phyloP scores from a whole-genome alignment of 805 yeast genomes.

The Hanseniaspora valbyensis region DNA sequence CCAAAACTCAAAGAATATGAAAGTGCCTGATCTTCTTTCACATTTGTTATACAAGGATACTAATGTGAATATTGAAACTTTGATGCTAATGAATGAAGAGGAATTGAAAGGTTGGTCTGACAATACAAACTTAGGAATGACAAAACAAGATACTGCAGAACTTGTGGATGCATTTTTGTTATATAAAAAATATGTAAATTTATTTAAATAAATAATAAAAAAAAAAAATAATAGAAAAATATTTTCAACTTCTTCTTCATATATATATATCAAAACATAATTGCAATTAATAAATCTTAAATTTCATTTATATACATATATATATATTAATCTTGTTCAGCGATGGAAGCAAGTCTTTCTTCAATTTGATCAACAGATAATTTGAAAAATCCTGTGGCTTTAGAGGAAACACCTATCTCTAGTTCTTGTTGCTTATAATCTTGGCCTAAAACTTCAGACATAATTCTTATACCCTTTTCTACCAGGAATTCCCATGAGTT shows the following conservation, averaged over 20 bases:
- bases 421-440: slow-evolving; percentile 90
- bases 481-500: slow-evolving; percentile 67
- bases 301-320: neutral
- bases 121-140: neutral
- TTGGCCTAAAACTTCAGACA: slow-evolving; percentile 78
- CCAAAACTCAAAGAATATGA: neutral
- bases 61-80: neutral
- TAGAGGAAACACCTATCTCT: slow-evolving; percentile 81
- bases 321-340: slow-evolving; percentile 88
- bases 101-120: slow-evolving; percentile 4
- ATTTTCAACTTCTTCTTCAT: no score
- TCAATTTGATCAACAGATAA: slow-evolving; percentile 82
- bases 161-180: slow-evolving; percentile 7
- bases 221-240: neutral
- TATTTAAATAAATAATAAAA: neutral
- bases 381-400: slow-evolving; percentile 54
- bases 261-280: no score
- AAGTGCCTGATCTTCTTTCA: neutral
- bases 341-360: slow-evolving; percentile 84
- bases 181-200: slow-evolving; percentile 7
- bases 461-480: slow-evolving; percentile 76
- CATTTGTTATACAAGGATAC: neutral
- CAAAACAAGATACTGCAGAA: slow-evolving; percentile 4
- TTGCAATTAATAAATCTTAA: no score
- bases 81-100: slow-evolving; percentile 1